Conservation (phyloP, 1,284 basidiomycete genomes). For the Ceratobasidium sp. region DNA sequence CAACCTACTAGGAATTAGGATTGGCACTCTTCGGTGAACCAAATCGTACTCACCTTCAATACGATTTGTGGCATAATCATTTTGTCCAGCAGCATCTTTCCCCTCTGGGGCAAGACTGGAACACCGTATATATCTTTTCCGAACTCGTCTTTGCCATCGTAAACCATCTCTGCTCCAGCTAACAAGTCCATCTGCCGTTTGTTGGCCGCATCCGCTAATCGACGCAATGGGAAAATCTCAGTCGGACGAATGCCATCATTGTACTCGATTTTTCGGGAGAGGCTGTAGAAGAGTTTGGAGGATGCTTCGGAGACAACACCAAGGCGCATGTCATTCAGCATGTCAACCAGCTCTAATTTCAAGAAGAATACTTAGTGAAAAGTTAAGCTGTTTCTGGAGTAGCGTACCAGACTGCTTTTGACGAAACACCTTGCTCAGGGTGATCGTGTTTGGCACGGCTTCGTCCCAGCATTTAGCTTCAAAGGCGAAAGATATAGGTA, state of each 20-base stretch:
- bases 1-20: conserved; percentile 1
- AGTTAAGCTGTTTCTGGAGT: background rate
- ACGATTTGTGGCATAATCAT: conserved; percentile 47
- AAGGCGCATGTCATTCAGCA: conserved; percentile 43
- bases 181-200: conserved; percentile 22
- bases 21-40: background rate
- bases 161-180: background rate
- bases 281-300: conserved; percentile 19
- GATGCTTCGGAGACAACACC: conserved; percentile 31
- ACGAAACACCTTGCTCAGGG: conserved; percentile 75
- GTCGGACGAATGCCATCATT: conserved; percentile 42
- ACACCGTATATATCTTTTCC: conserved; percentile 51
- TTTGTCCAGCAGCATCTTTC: conserved; percentile 50
- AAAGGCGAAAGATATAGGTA: conserved; percentile 73
- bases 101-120: conserved; percentile 45
- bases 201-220: conserved; percentile 40
- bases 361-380: background rate
- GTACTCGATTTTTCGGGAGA: conserved; percentile 40
- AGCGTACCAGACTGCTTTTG: conserved; percentile 47
- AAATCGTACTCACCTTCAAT: conserved; percentile 5
- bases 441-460: conserved; percentile 66
- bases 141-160: conserved; percentile 31
- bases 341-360: conserved; percentile 59
- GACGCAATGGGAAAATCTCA: conserved; percentile 41
- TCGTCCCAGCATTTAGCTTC: conserved; percentile 80